Evolutionary conservation across 2,329 filamentous ascomycete genomes (phyloP).

Genomic region (Botryosphaeria agaves): DNA sequence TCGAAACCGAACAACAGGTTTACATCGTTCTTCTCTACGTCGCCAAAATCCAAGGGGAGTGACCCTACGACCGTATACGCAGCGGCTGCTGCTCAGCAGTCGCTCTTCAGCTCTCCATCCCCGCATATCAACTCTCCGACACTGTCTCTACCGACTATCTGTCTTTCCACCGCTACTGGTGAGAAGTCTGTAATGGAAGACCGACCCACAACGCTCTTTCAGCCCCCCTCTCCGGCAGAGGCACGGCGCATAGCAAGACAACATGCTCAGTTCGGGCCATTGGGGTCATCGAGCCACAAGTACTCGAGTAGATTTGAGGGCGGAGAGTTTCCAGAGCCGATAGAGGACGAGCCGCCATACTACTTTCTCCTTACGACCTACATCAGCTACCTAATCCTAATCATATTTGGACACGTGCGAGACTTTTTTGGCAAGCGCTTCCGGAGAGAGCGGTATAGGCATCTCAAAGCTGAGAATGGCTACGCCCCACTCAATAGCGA

Average conservation of each 20-base stretch:
- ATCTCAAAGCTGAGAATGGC: conserved; percentile 67
- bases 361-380: conserved; percentile 96
- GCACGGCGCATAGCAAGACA: conserved; percentile 55
- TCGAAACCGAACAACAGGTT: conserved; percentile 55
- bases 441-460: conserved; percentile 69
- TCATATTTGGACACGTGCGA: conserved; percentile 84
- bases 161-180: conserved; percentile 68
- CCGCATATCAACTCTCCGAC: conserved; percentile 53
- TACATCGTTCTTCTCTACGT: conserved; percentile 66
- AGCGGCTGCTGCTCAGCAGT: conserved; percentile 40
- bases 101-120: conserved; percentile 45
- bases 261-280: conserved; percentile 82
- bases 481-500: conserved; percentile 94
- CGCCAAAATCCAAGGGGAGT: conserved; percentile 50
- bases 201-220: conserved; percentile 64
- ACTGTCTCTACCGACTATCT: conserved; percentile 75
- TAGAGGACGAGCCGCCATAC: conserved; percentile 92
- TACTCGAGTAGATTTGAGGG: conserved; percentile 83
- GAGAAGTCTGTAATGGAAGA: conserved; percentile 60
- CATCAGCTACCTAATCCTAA: conserved; percentile 91
- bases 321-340: conserved; percentile 58
- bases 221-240: conserved; percentile 75
- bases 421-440: conserved; percentile 98
- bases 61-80: conserved; percentile 46
- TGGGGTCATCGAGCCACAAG: conserved; percentile 63